Evolutionary conservation across 2,329 filamentous ascomycete genomes (phyloP).

Genomic region (Colletotrichum brevisporum): DNA sequence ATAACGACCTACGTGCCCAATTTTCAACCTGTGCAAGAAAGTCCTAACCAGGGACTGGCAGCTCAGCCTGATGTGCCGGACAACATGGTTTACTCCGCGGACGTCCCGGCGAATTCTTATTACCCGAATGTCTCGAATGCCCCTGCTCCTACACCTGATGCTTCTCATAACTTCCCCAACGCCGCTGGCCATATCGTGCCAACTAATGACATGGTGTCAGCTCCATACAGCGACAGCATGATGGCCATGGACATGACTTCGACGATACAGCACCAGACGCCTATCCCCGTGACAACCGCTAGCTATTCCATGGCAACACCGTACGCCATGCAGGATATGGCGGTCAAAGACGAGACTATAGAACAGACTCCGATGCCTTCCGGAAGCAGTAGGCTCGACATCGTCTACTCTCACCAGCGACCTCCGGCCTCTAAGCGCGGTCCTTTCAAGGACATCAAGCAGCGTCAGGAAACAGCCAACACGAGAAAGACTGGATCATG

Average conservation of each 20-base stretch:
- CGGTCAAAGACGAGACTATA: conserved; percentile 29
- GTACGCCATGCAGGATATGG: conserved; percentile 43
- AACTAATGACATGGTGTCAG: conserved; percentile 16
- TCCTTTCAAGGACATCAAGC: conserved; percentile 67
- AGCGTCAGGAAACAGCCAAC: conserved; percentile 68
- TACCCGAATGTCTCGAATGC: conserved; percentile 38
- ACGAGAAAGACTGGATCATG: conserved; percentile 72
- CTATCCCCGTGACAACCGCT: conserved; percentile 9
- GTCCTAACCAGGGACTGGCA: conserved; percentile 41
- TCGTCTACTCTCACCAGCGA: conserved; percentile 52
- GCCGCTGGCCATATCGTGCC: conserved; percentile 9
- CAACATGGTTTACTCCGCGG: conserved; percentile 56
- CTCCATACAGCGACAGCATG: conserved; percentile 18
- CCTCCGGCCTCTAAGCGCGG: conserved; percentile 60
- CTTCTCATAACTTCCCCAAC: conserved; percentile 1
- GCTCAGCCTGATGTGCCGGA: conserved; percentile 51
- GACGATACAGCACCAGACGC: conserved; percentile 16
- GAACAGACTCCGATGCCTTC: neutral
- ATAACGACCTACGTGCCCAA: conserved; percentile 49
- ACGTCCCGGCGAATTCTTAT: conserved; percentile 45
- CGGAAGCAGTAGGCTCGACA: conserved; percentile 45
- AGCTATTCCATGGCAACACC: conserved; percentile 4
- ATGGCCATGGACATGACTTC: conserved; percentile 23
- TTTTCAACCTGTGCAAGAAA: conserved; percentile 56
- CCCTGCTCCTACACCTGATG: conserved; percentile 8